Base-by-base conservation (phyloP, 371 early-diverging fungal genomes). In the Sporodiniella umbellata region DNA sequence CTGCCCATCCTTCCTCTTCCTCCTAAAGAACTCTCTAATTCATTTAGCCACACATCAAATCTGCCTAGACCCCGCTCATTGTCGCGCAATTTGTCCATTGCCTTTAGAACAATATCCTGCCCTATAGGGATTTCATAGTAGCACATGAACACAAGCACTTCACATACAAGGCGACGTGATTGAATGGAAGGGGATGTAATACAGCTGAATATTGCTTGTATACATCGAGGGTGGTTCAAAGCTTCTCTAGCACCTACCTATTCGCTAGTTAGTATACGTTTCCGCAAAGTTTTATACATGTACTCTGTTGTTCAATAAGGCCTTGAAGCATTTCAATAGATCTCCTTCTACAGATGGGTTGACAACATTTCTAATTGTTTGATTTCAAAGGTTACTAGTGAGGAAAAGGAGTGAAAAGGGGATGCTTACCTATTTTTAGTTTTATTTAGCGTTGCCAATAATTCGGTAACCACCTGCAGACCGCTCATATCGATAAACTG, bases 1-100 rank as follows among this genome's bases (percentile, higher is more conserved):
- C 86, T 87, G n/a, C 92, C 91, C 78, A 89, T 86, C n/a, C 85
- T 78, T 8, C 92, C 91, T 10, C 91, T 75, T 3, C 90, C 90
- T 48, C 86, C 83, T 14, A 93, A 68, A 0, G 88, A 81, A 11
- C 71, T 69, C 45, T 85, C 85, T 22, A 90, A 62, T 25, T 86
- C 80, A n/a, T 70, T 58, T 61, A 92, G 66, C 93, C 92, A 92
- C n/a, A 86, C 83, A 64, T 89, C 90, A 48, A 92, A 92, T 26
- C 89, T 72, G 15, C 82, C 83, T 28, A 72, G 72, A 37, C 82
- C 82, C 43, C 60, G 66, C 52, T 74, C 70, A 35, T 73, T 71
- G 24, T 81, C 78, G 28, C 74, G 68, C 37, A 83, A 61, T 21
- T 78, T 69, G 48, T 84, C 84, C 60, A 86, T 69, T 2, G 89